A percentile compares a stretch with the other conserved stretches of the same genome.
phyloP scores from a whole-genome alignment of 2,329 filamentous ascomycete species.

The Aspergillus sojae region DNA sequence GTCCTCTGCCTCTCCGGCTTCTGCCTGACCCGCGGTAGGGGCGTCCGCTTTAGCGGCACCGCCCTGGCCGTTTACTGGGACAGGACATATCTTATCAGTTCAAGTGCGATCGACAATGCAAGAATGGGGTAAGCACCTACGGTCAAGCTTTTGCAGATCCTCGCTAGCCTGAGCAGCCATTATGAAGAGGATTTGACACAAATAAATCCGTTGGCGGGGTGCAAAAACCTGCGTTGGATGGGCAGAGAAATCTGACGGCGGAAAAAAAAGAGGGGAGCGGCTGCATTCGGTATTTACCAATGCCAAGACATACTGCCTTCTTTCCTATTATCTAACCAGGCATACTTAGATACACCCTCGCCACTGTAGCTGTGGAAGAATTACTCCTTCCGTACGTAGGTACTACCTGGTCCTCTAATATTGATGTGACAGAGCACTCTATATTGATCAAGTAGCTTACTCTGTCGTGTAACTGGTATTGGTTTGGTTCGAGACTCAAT shows the following conservation, averaged over 20 bases:
- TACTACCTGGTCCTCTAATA: neutral
- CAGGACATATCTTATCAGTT: conserved; percentile 24
- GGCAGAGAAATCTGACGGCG: conserved; percentile 12
- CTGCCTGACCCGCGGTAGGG: conserved; percentile 35
- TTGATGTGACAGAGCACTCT: neutral
- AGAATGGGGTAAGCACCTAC: conserved; percentile 29
- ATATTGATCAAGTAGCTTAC: neutral
- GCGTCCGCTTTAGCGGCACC: conserved; percentile 37
- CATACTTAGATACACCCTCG: neutral
- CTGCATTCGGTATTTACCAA: conserved; percentile 1
- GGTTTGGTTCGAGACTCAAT: neutral
- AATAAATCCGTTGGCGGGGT: conserved; percentile 19
- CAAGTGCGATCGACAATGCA: neutral
- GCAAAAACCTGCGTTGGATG: conserved; percentile 23
- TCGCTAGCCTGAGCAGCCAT: conserved; percentile 48
- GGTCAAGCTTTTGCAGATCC: conserved; percentile 44
- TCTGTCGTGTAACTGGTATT: neutral
- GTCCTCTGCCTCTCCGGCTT: conserved; percentile 53
- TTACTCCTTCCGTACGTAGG: neutral
- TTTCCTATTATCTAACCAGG: neutral
- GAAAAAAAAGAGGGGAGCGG: conserved; percentile 22
- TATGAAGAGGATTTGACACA: conserved; percentile 26
- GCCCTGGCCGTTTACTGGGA: conserved; percentile 43
- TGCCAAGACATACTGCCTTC: conserved; percentile 14
- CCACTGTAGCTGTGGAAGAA: neutral